Evolutionary conservation across 495 filamentous ascomycete species (phyloP).

Genomic region (Talaromyces borbonicus): DNA sequence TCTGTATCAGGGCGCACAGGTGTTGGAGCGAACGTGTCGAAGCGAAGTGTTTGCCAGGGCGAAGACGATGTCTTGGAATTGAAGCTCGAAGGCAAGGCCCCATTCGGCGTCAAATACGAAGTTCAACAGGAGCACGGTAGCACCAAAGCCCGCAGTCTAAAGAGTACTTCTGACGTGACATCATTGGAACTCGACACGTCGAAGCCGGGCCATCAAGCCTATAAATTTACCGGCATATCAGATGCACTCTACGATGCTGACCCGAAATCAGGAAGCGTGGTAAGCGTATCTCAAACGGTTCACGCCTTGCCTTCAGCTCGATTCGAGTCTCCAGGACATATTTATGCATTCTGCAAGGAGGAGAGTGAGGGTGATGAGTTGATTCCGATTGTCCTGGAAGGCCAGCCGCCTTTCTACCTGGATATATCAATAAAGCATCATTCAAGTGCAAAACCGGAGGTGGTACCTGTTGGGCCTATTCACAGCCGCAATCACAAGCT

Average conservation of each 20-base stretch:
- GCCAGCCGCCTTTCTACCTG: conserved; percentile 77
- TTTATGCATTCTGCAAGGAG: conserved; percentile 86
- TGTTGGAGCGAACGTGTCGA: conserved; percentile 42
- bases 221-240: conserved; percentile 69
- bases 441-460: conserved; percentile 65
- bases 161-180: conserved; percentile 57
- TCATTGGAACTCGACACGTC: conserved; percentile 76
- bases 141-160: conserved; percentile 55
- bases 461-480: conserved; percentile 68
- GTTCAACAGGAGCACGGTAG: conserved; percentile 54
- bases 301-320: conserved; percentile 67
- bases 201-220: conserved; percentile 71
- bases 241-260: conserved; percentile 79
- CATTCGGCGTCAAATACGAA: conserved; percentile 75
- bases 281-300: conserved; percentile 73
- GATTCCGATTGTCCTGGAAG: conserved; percentile 74
- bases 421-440: conserved; percentile 91
- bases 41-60: conserved; percentile 84
- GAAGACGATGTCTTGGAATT: conserved; percentile 84
- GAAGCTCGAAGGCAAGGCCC: conserved; percentile 67
- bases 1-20: conserved; percentile 13
- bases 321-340: conserved; percentile 82
- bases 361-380: conserved; percentile 71
- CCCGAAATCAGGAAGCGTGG: conserved; percentile 40
- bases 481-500: conserved; percentile 63